phyloP scores from a whole-genome alignment of 495 filamentous ascomycete species.

The Chaetomium fimeti region DNA sequence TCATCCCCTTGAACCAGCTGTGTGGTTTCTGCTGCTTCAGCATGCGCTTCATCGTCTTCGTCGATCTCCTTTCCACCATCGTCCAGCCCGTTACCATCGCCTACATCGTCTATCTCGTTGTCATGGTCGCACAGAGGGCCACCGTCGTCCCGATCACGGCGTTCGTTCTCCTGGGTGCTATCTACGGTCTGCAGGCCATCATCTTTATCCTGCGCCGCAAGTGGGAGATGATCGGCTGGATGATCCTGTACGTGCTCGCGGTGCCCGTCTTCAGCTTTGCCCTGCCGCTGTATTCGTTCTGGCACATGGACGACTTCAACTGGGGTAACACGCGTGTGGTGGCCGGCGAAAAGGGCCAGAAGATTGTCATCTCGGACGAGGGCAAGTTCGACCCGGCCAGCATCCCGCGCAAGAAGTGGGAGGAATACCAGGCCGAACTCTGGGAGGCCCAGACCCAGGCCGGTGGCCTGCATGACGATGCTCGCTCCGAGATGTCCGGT shows the following conservation, averaged over 20 bases:
- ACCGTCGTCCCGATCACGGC: slow-evolving; percentile 73
- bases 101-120: slow-evolving; percentile 87
- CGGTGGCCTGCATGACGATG: slow-evolving; percentile 60
- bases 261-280: slow-evolving; percentile 90
- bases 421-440: slow-evolving; percentile 95
- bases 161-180: slow-evolving; percentile 85
- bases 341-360: slow-evolving; percentile 90
- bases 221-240: slow-evolving; percentile 99
- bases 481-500: slow-evolving; percentile 83
- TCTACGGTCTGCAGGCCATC: slow-evolving; percentile 95
- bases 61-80: slow-evolving; percentile 88
- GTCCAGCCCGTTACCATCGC: slow-evolving; percentile 90
- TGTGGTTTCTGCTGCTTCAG: slow-evolving; percentile 99
- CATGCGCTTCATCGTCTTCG: slow-evolving; percentile 97
- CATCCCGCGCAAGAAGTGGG: slow-evolving; percentile 98
- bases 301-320: slow-evolving; percentile 99
- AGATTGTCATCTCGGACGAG: slow-evolving; percentile 93
- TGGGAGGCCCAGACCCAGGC: slow-evolving; percentile 83
- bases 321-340: slow-evolving; percentile 98
- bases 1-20: slow-evolving; percentile 87
- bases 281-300: slow-evolving; percentile 94
- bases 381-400: slow-evolving; percentile 93
- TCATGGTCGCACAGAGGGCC: slow-evolving; percentile 59
- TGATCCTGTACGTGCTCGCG: slow-evolving; percentile 91
- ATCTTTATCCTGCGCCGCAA: slow-evolving; percentile 95